phyloP scores from a whole-genome alignment of 805 yeast species.

The Yamadazyma takamatsuzukensis region DNA sequence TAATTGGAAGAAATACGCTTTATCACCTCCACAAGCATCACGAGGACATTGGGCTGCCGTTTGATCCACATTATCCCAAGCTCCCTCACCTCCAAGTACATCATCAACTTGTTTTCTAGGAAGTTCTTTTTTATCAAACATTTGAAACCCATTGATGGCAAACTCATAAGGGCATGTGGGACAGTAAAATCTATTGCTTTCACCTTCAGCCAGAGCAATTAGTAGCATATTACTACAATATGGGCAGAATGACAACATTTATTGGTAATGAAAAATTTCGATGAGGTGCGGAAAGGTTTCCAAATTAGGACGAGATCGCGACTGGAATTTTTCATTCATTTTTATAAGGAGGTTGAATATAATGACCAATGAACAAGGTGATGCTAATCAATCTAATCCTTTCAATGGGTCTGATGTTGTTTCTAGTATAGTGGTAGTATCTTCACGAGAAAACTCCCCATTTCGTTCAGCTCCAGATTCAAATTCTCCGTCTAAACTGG shows the following conservation, averaged over 20 bases:
- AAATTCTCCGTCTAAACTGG: too few species aligned
- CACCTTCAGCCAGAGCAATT: slow-evolving; percentile 43
- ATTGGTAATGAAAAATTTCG: background rate
- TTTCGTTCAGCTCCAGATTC: too few species aligned
- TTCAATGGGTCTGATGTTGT: too few species aligned
- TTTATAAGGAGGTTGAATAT: background rate
- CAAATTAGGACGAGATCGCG: too few species aligned
- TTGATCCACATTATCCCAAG: slow-evolving; percentile 99
- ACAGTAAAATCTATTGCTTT: slow-evolving; percentile 71
- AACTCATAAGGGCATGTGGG: slow-evolving; percentile 95
- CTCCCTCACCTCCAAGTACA: slow-evolving; percentile 93
- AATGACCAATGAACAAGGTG: background rate
- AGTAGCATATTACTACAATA: slow-evolving; percentile 88
- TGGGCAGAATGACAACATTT: slow-evolving; percentile 97
- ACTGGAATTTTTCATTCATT: too few species aligned
- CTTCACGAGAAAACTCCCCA: too few species aligned
- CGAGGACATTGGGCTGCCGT: slow-evolving; percentile 90
- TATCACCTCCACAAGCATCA: slow-evolving; percentile 78
- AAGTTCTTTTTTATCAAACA: slow-evolving; percentile 79
- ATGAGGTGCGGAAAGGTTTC: too few species aligned
- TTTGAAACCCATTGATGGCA: slow-evolving; percentile 76
- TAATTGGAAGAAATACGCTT: slow-evolving; percentile 94
- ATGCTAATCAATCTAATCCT: background rate
- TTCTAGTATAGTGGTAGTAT: too few species aligned
- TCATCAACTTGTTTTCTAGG: slow-evolving; percentile 92